phyloP scores from a whole-genome alignment of 2,329 filamentous ascomycete genomes.

The Clonostachys rhizophaga region DNA sequence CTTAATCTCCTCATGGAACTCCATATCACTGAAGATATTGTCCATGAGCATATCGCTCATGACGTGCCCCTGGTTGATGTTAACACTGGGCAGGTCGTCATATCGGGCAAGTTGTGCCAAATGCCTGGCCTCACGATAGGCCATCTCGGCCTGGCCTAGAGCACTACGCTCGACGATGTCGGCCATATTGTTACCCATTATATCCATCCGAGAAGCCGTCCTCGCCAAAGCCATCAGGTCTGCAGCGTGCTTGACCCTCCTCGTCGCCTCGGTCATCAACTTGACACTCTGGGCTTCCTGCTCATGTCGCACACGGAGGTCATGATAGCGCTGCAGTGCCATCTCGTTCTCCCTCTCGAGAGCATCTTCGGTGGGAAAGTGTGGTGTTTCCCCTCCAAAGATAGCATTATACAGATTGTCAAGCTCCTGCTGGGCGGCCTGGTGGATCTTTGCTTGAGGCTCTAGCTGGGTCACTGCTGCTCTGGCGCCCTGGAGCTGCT shows the following conservation, averaged over 20 bases:
- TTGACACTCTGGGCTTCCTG: slow-evolving; percentile 32
- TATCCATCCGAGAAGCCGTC: slow-evolving; percentile 37
- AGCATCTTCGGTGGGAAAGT: slow-evolving; percentile 47
- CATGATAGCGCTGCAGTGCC: slow-evolving; percentile 28
- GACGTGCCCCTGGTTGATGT: slow-evolving; percentile 36
- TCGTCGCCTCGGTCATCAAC: slow-evolving; percentile 30
- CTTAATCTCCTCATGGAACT: slow-evolving; percentile 47
- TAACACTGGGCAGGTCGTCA: slow-evolving; percentile 1
- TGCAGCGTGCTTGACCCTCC: slow-evolving; percentile 25
- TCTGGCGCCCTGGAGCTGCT: slow-evolving; percentile 32
- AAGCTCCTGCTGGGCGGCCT: slow-evolving; percentile 36
- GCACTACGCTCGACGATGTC: too few relatives aligned
- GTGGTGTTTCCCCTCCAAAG: slow-evolving; percentile 47
- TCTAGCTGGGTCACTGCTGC: slow-evolving; percentile 27
- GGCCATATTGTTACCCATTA: slow-evolving; percentile 26
- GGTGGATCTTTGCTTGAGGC: slow-evolving; percentile 22
- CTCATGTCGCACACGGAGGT: slow-evolving; percentile 24
- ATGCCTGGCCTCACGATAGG: too few relatives aligned
- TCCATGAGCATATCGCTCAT: slow-evolving; percentile 50
- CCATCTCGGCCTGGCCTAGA: too few relatives aligned
- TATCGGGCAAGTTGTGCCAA: slow-evolving; percentile 11
- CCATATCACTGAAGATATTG: slow-evolving; percentile 47
- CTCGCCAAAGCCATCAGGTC: slow-evolving; percentile 34
- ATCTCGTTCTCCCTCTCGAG: slow-evolving; percentile 29
- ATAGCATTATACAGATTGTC: slow-evolving; percentile 40